A percentile compares a stretch with the other conserved stretches of the same genome.
Conservation (phyloP, 192 early-diverging fungal genomes). For the Mortierella alpina region DNA sequence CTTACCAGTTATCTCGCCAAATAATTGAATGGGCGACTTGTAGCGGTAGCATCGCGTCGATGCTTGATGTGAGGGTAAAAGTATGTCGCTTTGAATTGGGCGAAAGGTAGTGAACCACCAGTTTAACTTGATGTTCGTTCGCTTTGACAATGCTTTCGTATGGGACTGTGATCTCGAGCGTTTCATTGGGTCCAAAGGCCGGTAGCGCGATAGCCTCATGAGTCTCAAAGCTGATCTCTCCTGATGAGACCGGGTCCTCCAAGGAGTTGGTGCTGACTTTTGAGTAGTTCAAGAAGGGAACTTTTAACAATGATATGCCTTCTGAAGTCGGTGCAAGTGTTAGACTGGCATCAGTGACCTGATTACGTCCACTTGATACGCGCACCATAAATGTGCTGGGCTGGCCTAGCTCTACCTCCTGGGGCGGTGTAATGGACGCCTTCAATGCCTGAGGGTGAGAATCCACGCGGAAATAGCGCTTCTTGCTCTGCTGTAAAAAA, state of each 20-base stretch:
- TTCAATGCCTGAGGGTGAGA: constrained; percentile 53
- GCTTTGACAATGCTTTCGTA: constrained; percentile 25
- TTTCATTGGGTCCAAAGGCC: constrained; percentile 42
- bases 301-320: constrained; percentile 24
- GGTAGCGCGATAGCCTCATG: constrained; percentile 31
- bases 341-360: constrained; percentile 40
- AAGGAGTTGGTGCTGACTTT: constrained; percentile 1
- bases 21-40: constrained; percentile 64
- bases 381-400: constrained; percentile 51
- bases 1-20: constrained; percentile 67
- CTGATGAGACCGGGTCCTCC: neutral
- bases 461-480: constrained; percentile 62
- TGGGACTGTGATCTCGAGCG: constrained; percentile 28
- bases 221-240: constrained; percentile 23
- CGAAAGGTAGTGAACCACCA: constrained; percentile 33
- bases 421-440: constrained; percentile 45
- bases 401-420: constrained; percentile 45
- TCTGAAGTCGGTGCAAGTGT: constrained; percentile 33
- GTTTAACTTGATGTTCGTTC: constrained; percentile 26
- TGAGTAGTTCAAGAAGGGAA: constrained; percentile 25
- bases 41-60: constrained; percentile 65
- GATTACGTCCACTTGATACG: constrained; percentile 45
- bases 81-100: constrained; percentile 42
- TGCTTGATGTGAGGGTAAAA: constrained; percentile 59
- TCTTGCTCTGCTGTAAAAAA: constrained; percentile 60